Base-by-base conservation (phyloP, 129 eudicot genomes). In the Calendula officinalis region DNA sequence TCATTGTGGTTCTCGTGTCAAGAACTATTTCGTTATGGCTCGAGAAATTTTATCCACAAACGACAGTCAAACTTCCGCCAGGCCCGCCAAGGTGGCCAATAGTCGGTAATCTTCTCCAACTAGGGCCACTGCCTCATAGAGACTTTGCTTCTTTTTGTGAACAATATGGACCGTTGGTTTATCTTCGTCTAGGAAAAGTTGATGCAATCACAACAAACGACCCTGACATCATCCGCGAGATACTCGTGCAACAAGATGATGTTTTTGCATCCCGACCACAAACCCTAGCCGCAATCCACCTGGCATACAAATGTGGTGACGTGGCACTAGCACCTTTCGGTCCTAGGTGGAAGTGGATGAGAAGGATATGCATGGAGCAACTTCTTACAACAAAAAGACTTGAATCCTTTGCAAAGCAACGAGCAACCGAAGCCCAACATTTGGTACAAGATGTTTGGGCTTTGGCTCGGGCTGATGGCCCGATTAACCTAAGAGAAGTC, bases 311-410 rank as follows among this genome's bases (percentile, higher is more conserved):
- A 4, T 88, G 90, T 27, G 95, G 95, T 0, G 99, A 94, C 12
- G 97, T 94, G n/a, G 99, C 99, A 11, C 55, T 89, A 51, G 97
- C 97, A 11, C 99, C 97, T 6, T 65, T 94, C 9, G 92, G 99
- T 36, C 99, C 99, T 14, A 80, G 77, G 47, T 94, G 99, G 99
- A 94, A 86, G 79, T 73, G 97, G 56, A 78, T 94, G 88, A 67
- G 97, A 64, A 81, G 99, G 61, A 94, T 94, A 40, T 94, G 95
- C 75, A 88, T 88, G 92, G 99, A 94, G 67, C 82, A 94, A 14
- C 64, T 94, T 41, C 77, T 94, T 36, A 94, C 99, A 16, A 88
- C 89, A 3, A 88, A 84, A 49, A 75, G 97, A 74, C 89, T 94
- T 4, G 95, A 94, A 59, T 84, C 91, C 0, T 94, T 88, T 30